These are phyloP conservation scores for Microbotryum silenes-acaulis DNA, from an alignment of 1,284 basidiomycete species.

Conservation along the genomic window DNA sequence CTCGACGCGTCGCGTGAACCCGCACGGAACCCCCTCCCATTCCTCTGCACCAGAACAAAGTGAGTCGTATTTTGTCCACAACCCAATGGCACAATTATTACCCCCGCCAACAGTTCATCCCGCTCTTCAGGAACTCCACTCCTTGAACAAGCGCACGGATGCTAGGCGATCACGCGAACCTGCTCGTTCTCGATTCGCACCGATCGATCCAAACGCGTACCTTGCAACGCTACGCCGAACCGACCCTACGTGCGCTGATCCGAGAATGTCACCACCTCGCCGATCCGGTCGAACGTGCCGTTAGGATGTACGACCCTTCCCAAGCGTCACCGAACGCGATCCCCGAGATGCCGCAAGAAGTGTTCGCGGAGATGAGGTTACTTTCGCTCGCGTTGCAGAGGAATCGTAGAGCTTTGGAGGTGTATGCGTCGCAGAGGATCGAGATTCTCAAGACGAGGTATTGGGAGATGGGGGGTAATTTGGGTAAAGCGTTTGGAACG, in stretches of 20 bases:
- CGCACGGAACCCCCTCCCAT: not conserved
- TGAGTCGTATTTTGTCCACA: not conserved
- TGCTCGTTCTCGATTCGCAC: slow-evolving; percentile 76
- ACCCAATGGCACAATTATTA: no score
- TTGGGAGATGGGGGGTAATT: slow-evolving; percentile 86
- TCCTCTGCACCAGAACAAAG: not conserved
- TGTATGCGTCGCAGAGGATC: slow-evolving; percentile 78
- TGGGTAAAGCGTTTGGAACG: slow-evolving; percentile 65
- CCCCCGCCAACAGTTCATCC: no score
- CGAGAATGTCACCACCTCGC: slow-evolving; percentile 85
- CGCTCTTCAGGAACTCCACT: no score
- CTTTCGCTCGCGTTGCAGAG: slow-evolving; percentile 78
- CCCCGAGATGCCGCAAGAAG: slow-evolving; percentile 41
- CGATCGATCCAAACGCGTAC: slow-evolving; percentile 73
- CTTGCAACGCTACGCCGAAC: slow-evolving; percentile 85
- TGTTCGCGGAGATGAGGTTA: slow-evolving; percentile 55
- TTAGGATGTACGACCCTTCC: slow-evolving; percentile 37
- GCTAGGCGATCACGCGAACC: slow-evolving; percentile 71
- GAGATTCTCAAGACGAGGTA: slow-evolving; percentile 75
- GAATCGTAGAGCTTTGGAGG: slow-evolving; percentile 87
- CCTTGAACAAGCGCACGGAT: slow-evolving; percentile 34
- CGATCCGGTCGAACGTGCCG: slow-evolving; percentile 24
- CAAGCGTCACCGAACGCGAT: slow-evolving; percentile 43
- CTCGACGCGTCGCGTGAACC: not conserved
- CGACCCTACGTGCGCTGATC: slow-evolving; percentile 72